Percentiles rank a stretch among this genome's conserved stretches.
Evolutionary conservation across 225 moss, liverwort and hornwort species (phyloP).

Genomic region (Pleurozium schreberi): DNA sequence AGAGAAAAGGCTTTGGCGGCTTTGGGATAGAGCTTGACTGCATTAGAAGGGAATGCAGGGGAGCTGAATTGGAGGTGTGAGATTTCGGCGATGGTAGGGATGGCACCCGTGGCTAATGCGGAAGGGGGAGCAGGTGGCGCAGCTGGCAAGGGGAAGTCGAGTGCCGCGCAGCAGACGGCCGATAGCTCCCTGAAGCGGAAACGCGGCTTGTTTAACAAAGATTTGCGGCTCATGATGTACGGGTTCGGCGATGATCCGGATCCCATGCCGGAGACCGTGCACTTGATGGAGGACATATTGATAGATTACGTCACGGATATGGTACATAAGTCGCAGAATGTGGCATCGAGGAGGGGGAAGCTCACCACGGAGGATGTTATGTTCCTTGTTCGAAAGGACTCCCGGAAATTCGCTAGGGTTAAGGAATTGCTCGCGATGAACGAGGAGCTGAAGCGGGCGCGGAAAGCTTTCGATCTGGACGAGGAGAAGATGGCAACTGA

Average conservation of each 20-base stretch:
- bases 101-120: constrained; percentile 8
- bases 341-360: constrained; percentile 88
- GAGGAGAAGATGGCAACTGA: constrained; percentile 58
- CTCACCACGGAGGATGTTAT: constrained; percentile 86
- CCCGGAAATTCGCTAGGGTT: constrained; percentile 51
- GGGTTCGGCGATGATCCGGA: constrained; percentile 93
- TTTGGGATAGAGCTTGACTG: neutral
- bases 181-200: constrained; percentile 73
- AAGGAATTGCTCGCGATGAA: constrained; percentile 60
- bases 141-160: constrained; percentile 25
- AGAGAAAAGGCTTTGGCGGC: neutral
- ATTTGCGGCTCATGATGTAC: constrained; percentile 89
- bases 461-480: constrained; percentile 54
- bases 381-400: constrained; percentile 74
- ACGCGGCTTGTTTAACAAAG: constrained; percentile 73
- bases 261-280: constrained; percentile 85
- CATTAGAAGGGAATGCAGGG: neutral
- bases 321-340: constrained; percentile 82
- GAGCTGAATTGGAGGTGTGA: neutral
- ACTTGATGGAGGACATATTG: constrained; percentile 78
- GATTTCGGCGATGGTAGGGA: constrained; percentile 22
- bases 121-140: constrained; percentile 32
- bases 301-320: constrained; percentile 80
- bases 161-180: constrained; percentile 25
- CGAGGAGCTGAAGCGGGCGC: constrained; percentile 54